phyloP scores from a whole-genome alignment of 192 early-diverging fungal genomes.

The Podila clonocystis region DNA sequence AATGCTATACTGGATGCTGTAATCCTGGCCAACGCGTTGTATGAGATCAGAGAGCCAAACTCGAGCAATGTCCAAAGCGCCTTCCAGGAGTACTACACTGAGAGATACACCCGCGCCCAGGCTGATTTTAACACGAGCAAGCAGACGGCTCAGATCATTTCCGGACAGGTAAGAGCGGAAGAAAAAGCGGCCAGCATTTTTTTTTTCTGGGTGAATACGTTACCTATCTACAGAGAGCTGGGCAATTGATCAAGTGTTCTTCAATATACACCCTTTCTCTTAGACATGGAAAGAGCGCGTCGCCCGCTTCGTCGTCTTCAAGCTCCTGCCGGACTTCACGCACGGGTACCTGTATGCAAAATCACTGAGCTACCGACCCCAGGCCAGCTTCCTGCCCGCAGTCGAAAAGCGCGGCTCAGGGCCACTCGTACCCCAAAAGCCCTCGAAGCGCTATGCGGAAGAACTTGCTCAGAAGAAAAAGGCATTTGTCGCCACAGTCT shows the following conservation, averaged over 20 bases:
- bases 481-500: neutral
- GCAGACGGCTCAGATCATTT: slow-evolving; percentile 4
- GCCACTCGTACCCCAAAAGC: neutral
- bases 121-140: slow-evolving; percentile 2
- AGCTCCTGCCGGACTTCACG: neutral
- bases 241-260: too few relatives aligned
- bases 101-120: slow-evolving; percentile 5
- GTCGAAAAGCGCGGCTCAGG: slow-evolving; percentile 9
- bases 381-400: slow-evolving; percentile 3
- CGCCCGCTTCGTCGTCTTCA: neutral
- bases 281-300: too few relatives aligned
- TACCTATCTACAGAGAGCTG: too few relatives aligned
- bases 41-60: neutral
- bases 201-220: too few relatives aligned
- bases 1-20: slow-evolving; percentile 29
- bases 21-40: slow-evolving; percentile 21
- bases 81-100: slow-evolving; percentile 12
- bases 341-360: slow-evolving; percentile 1
- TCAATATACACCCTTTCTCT: too few relatives aligned
- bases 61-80: slow-evolving; percentile 11
- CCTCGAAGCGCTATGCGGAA: slow-evolving; percentile 2
- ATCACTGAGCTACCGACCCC: slow-evolving; percentile 4
- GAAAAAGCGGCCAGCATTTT: too few relatives aligned
- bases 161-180: slow-evolving; percentile 25
- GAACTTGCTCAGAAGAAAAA: neutral